phyloP scores from a whole-genome alignment of 805 yeast genomes.

The Yarrowia sp. region DNA sequence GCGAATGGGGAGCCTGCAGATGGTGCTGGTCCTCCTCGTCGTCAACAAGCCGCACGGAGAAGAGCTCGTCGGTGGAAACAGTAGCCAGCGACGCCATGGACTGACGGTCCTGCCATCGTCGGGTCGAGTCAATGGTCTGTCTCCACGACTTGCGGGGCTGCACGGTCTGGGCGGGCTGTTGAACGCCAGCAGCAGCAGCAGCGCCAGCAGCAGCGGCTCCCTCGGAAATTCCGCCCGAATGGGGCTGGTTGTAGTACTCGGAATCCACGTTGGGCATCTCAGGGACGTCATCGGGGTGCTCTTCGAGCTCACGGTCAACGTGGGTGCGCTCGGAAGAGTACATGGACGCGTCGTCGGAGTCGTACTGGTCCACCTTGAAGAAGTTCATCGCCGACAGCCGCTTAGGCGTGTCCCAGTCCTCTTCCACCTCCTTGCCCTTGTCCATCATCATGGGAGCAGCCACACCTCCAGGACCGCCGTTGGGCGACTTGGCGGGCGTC shows the following conservation, averaged over 20 bases:
- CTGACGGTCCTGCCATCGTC: slow-evolving; percentile 60
- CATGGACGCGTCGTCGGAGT: slow-evolving; percentile 27
- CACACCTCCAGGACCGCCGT: slow-evolving; percentile 39
- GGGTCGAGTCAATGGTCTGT: slow-evolving; percentile 50
- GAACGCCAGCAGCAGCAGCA: slow-evolving; percentile 41
- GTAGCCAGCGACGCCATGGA: slow-evolving; percentile 79
- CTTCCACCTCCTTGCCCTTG: slow-evolving; percentile 43
- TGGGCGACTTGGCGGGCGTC: slow-evolving; percentile 41
- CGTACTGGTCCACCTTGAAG: slow-evolving; percentile 48
- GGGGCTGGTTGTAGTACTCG: slow-evolving; percentile 24
- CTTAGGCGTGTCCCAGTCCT: slow-evolving; percentile 50
- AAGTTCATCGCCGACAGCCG: slow-evolving; percentile 51
- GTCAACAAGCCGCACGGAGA: slow-evolving; percentile 78
- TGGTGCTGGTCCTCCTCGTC: slow-evolving; percentile 40
- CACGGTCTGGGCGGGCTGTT: slow-evolving; percentile 41
- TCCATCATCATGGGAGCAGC: slow-evolving; percentile 43
- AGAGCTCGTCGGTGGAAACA: slow-evolving; percentile 81
- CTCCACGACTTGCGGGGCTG: slow-evolving; percentile 67
- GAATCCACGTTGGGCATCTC: slow-evolving; percentile 31
- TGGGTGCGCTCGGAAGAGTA: slow-evolving; percentile 35
- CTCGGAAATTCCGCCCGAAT: slow-evolving; percentile 21
- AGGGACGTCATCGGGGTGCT: slow-evolving; percentile 1
- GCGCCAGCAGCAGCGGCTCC: slow-evolving; percentile 34
- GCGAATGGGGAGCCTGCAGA: slow-evolving; percentile 16
- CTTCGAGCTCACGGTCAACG: slow-evolving; percentile 25